Conservation (phyloP, 345 rosid genomes). For the Turritis glabra region DNA sequence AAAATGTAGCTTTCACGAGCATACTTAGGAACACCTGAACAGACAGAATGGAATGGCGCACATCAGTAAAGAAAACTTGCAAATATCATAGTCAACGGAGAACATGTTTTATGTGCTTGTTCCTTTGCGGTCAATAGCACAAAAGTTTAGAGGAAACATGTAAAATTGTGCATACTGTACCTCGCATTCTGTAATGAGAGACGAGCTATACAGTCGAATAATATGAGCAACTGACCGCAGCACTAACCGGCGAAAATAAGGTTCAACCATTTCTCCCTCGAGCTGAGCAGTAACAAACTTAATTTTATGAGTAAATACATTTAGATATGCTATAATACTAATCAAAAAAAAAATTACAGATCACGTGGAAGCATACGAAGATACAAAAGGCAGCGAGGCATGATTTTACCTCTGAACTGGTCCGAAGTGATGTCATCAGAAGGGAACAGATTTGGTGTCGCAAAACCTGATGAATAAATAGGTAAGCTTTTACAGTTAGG, state of each 20-base stretch:
- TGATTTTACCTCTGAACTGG: conserved; percentile 77
- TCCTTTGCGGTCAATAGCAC: conserved; percentile 2
- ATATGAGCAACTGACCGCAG: conserved; percentile 96
- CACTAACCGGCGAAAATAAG: conserved; percentile 92
- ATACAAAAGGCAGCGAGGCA: conserved; percentile 16
- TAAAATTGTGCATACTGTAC: conserved; percentile 44
- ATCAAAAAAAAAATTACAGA: conserved; percentile 21
- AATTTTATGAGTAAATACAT: conserved; percentile 20
- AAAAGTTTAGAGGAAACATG: conserved; percentile 1
- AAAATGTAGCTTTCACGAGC: conserved; percentile 87
- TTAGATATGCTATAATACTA: conserved; percentile 10
- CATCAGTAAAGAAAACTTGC: conserved; percentile 16
- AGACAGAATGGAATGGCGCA: conserved; percentile 15
- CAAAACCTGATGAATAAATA: conserved; percentile 64
- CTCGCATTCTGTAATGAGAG: conserved; percentile 94
- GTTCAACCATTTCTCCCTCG: conserved; percentile 97
- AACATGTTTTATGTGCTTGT: conserved; percentile 1
- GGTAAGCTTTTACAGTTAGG: conserved; percentile 35
- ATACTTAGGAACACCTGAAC: conserved; percentile 95
- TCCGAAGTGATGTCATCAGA: conserved; percentile 95
- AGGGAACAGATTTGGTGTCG: conserved; percentile 95
- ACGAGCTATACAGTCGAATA: conserved; percentile 86
- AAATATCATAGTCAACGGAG: conserved; percentile 6
- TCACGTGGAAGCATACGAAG: conserved; percentile 6
- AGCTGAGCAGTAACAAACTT: conserved; percentile 50